Base-by-base conservation (phyloP, 2,329 filamentous ascomycete species). In the Gaeumannomyces sp. region DNA sequence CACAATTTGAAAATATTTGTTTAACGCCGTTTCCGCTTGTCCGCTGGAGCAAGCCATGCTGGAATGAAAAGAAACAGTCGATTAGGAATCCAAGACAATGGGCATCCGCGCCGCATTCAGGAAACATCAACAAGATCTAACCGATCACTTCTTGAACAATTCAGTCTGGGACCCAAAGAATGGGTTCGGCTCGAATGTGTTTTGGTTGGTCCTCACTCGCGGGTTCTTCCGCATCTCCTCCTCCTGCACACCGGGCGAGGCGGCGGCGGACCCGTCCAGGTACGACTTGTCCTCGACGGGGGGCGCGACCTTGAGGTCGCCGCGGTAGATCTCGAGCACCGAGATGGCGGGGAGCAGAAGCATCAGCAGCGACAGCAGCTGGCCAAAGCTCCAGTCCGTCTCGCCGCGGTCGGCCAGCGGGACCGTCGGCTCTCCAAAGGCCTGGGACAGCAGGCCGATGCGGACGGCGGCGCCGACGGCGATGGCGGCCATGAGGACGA, bases 301-400 rank as follows among this genome's bases (percentile, higher is more conserved):
- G 25, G 74, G 74, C 10, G 80, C 76, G 53, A 81, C 76, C 53
- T 75, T 73, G 56, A 78, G 75, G 71, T 81, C 79, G 67, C 84
- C 83, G 67, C 84, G 73, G 60, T 82, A 74, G 25, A 89, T 86
- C 72, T 89, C 87, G 33, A 89, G 72, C 2, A 81, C 80, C 2
- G 82, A 85, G 3, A 89, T 79, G 22, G 89, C 70, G 1, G 86
- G 85, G 69, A 89, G 74, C n/a, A 84, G 72, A 31, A 89, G 76
- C 70, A 89, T 76, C 68, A 89, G 74, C 68, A 88, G 74, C 1
- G 84, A 83, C 33, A 89, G 75, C 65, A 89, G 73, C 73, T 88
- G 85, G 0, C 86, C 87, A 69, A 88, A 90, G 68, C 81, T 84
- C 85, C 85, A 89, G 14, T 77, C 75, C 66, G 77, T 82, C 75